Percentiles rank a stretch among this genome's conserved stretches.
Conservation (phyloP, 306 rosid genomes). For the Vigna reflexopilosa region DNA sequence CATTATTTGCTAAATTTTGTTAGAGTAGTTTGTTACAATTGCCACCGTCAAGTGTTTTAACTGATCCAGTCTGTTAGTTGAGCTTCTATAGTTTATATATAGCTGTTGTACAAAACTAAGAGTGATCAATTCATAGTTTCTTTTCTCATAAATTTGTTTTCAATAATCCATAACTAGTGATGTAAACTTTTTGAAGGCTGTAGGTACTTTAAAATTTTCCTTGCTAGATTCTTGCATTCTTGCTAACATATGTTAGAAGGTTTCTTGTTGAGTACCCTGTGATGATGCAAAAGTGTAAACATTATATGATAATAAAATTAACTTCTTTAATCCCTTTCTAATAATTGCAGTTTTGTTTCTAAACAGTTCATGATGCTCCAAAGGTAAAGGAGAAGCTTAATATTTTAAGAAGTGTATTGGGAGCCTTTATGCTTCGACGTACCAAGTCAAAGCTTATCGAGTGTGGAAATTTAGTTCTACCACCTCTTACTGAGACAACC, state of each 20-base stretch:
- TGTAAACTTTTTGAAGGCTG: constrained; percentile 24
- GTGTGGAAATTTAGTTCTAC: constrained; percentile 77
- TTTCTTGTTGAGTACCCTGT: constrained; percentile 26
- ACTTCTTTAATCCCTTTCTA: constrained; percentile 28
- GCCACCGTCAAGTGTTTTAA: no score
- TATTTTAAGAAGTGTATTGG: constrained; percentile 68
- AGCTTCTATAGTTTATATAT: no score
- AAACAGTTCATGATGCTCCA: constrained; percentile 61
- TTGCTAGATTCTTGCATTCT: not conserved
- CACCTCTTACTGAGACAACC: constrained; percentile 85
- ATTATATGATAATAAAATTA: constrained; percentile 19
- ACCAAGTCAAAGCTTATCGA: constrained; percentile 85
- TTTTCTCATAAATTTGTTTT: no score
- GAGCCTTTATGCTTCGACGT: constrained; percentile 88
- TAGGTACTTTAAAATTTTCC: not conserved
- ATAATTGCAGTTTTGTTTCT: constrained; percentile 42
- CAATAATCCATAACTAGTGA: not conserved
- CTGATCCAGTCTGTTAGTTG: no score
- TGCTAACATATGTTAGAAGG: constrained; percentile 34
- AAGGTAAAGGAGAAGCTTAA: constrained; percentile 61
- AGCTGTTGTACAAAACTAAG: no score
- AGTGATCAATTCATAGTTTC: no score
- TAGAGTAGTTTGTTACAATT: no score
- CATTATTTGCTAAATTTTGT: no score
- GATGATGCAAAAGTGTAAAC: constrained; percentile 34